These are phyloP conservation scores for Dryadomyces sulphureus DNA, from an alignment of 2,329 filamentous ascomycete species.

Conservation along the genomic window DNA sequence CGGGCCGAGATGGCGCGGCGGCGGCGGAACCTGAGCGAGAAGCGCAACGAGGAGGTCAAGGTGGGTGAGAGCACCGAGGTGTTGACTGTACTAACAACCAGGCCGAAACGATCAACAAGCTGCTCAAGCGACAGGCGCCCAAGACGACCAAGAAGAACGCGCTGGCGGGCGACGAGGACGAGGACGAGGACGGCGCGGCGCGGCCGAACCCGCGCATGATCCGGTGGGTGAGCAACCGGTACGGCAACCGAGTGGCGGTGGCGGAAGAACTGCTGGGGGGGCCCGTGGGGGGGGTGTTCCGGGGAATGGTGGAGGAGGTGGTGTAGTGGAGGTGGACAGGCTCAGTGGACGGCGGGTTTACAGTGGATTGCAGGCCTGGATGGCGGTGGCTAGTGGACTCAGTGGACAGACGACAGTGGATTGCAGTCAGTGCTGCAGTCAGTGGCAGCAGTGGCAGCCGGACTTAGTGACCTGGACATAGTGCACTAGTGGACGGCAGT, in stretches of 20 bases:
- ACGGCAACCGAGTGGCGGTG: conserved; percentile 48
- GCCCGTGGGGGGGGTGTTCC: conserved; percentile 46
- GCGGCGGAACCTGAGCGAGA: conserved; percentile 47
- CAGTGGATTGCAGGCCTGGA: too few relatives aligned
- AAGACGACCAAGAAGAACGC: conserved; percentile 47
- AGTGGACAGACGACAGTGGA: too few relatives aligned
- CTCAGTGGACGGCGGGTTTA: too few relatives aligned
- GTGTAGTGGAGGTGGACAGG: conserved; percentile 13
- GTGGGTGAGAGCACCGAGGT: neutral
- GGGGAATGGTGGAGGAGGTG: conserved; percentile 34
- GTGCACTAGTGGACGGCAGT: too few relatives aligned
- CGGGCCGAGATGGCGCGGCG: conserved; percentile 47
- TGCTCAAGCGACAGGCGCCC: conserved; percentile 72
- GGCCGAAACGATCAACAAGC: conserved; percentile 86
- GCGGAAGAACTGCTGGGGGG: conserved; percentile 53
- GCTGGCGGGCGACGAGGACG: conserved; percentile 29
- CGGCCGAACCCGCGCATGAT: conserved; percentile 39
- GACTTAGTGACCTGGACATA: too few relatives aligned
- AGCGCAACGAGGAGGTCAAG: conserved; percentile 44
- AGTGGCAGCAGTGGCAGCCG: too few relatives aligned
- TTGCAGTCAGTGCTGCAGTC: too few relatives aligned
- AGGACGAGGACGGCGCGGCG: conserved; percentile 26
- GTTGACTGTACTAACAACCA: conserved; percentile 17
- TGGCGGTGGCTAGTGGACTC: too few relatives aligned
- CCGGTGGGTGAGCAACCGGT: conserved; percentile 55